Evolutionary conservation across 2,329 filamentous ascomycete species (phyloP).

Genomic region (Ramularia endophylla): DNA sequence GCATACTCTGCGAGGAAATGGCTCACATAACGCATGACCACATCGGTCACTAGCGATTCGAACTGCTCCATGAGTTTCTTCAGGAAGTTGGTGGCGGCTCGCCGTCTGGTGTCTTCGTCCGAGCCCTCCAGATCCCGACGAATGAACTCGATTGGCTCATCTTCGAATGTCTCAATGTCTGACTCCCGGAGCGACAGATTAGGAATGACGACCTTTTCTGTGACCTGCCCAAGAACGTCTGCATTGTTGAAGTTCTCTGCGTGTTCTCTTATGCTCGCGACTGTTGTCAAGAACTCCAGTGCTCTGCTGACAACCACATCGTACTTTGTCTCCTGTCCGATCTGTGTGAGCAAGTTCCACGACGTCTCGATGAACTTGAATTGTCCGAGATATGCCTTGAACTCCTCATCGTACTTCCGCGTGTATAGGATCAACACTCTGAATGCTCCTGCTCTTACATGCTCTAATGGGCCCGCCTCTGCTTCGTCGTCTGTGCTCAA

Average conservation of each 20-base stretch:
- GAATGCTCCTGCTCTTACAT: constrained; percentile 88
- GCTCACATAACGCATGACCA: constrained; percentile 82
- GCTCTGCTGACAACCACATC: constrained; percentile 93
- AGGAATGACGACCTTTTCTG: constrained; percentile 92
- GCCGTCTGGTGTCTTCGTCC: constrained; percentile 85
- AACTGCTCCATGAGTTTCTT: constrained; percentile 85
- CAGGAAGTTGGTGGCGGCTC: constrained; percentile 92
- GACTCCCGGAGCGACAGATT: constrained; percentile 89
- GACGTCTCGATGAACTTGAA: constrained; percentile 74
- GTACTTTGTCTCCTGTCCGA: constrained; percentile 84
- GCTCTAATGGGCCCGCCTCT: constrained; percentile 78
- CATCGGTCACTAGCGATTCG: constrained; percentile 73
- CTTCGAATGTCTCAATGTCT: constrained; percentile 93
- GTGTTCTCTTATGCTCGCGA: constrained; percentile 71
- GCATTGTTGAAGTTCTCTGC: constrained; percentile 81
- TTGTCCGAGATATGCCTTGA: constrained; percentile 68
- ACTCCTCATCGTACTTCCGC: constrained; percentile 93
- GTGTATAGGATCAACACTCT: constrained; percentile 85
- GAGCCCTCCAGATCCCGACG: constrained; percentile 91
- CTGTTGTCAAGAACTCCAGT: constrained; percentile 86
- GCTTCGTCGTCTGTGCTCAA: constrained; percentile 82
- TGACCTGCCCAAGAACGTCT: constrained; percentile 72
- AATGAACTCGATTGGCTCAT: constrained; percentile 98
- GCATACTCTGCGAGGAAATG: constrained; percentile 73
- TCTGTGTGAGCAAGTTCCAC: constrained; percentile 83